phyloP scores from a whole-genome alignment of 2,329 filamentous ascomycete species.

The Alternaria ethzedia region DNA sequence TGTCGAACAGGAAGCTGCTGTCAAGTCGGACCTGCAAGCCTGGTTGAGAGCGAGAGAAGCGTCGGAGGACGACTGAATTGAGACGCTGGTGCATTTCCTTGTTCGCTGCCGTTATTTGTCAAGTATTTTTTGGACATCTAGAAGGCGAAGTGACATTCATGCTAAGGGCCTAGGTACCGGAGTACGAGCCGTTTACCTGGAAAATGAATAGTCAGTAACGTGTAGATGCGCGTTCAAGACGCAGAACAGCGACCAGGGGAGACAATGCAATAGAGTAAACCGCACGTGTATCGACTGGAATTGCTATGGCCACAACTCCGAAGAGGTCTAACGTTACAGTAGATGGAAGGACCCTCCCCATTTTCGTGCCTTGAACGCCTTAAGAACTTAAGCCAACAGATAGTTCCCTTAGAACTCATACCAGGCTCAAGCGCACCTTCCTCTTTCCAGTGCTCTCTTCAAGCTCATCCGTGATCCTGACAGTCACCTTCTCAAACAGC shows the following conservation, averaged over 20 bases:
- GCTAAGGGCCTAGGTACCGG: not conserved
- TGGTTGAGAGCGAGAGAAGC: not conserved
- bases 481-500: slow-evolving; percentile 89
- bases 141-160: not conserved
- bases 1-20: not conserved
- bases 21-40: not conserved
- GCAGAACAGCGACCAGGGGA: not conserved
- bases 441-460: slow-evolving; percentile 97
- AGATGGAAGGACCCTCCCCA: not conserved
- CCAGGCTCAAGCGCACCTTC: slow-evolving; percentile 74
- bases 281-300: not conserved
- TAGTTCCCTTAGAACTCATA: slow-evolving; percentile 34
- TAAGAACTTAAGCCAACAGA: not conserved
- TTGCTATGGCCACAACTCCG: not conserved
- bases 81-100: not conserved
- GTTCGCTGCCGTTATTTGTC: not conserved
- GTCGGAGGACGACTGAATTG: not conserved
- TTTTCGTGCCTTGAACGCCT: not conserved
- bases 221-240: not conserved
- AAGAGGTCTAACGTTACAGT: not conserved
- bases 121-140: not conserved
- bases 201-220: not conserved
- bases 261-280: not conserved
- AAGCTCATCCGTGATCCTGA: slow-evolving; percentile 89
- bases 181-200: not conserved